These are phyloP conservation scores for Scutellaria baicalensis DNA, from an alignment of 257 asterid genomes.

Conservation along the genomic window DNA sequence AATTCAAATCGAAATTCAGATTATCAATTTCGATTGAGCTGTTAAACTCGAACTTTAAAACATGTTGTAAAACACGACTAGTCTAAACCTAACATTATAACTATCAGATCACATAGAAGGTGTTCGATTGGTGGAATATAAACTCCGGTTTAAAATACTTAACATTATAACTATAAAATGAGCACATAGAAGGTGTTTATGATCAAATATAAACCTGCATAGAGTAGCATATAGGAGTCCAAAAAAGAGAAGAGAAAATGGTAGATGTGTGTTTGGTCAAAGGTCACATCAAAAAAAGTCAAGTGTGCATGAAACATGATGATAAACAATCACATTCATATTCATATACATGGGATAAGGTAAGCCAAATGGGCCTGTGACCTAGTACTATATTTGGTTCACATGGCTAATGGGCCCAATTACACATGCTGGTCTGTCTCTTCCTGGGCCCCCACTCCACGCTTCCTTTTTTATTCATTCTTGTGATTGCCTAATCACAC, in stretches of 20 bases:
- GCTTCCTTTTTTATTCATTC: neutral
- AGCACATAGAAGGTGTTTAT: too few relatives aligned
- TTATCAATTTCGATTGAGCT: too few relatives aligned
- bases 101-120: too few relatives aligned
- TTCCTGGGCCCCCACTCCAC: neutral
- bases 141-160: too few relatives aligned
- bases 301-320: constrained; percentile 5
- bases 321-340: neutral
- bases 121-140: too few relatives aligned
- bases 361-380: constrained; percentile 13
- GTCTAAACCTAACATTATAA: too few relatives aligned
- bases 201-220: too few relatives aligned
- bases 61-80: too few relatives aligned
- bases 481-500: constrained; percentile 6
- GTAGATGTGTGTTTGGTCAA: constrained; percentile 18
- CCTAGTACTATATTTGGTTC: constrained; percentile 1
- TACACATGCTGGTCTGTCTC: constrained; percentile 19
- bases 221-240: too few relatives aligned
- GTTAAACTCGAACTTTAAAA: too few relatives aligned
- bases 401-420: constrained; percentile 31
- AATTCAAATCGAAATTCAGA: too few relatives aligned
- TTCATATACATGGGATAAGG: constrained; percentile 2
- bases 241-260: neutral
- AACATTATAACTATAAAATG: too few relatives aligned
- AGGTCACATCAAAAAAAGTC: constrained; percentile 27